phyloP scores from a whole-genome alignment of 2,329 filamentous ascomycete species.

The Chlorencoelia australis region DNA sequence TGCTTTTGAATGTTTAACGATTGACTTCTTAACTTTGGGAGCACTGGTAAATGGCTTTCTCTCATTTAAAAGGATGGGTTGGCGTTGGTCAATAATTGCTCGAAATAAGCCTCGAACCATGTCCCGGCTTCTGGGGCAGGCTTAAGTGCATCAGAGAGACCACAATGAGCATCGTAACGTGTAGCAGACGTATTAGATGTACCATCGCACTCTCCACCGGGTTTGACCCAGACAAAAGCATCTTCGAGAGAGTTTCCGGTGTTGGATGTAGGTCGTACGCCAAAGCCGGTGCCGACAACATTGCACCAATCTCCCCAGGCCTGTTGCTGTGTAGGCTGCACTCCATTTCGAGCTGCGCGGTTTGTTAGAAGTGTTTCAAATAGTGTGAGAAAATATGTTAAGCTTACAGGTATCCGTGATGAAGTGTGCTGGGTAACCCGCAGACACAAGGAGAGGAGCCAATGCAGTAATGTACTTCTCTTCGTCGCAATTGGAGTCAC shows the following conservation, averaged over 20 bases:
- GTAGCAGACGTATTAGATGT: slow-evolving; percentile 31
- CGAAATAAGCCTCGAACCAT: slow-evolving; percentile 51
- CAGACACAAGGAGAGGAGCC: slow-evolving; percentile 35
- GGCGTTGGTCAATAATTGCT: slow-evolving; percentile 44
- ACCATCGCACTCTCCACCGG: slow-evolving; percentile 42
- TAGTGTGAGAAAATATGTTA: background rate
- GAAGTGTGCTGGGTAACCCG: slow-evolving; percentile 43
- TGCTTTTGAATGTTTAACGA: no score
- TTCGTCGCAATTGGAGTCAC: slow-evolving; percentile 43
- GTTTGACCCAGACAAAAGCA: slow-evolving; percentile 64
- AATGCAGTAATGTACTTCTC: slow-evolving; percentile 41
- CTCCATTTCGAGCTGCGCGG: slow-evolving; percentile 44
- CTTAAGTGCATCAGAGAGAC: slow-evolving; percentile 40
- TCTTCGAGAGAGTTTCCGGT: slow-evolving; percentile 50
- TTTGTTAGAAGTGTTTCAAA: slow-evolving; percentile 1
- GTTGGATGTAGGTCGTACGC: slow-evolving; percentile 50
- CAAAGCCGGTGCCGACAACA: slow-evolving; percentile 52
- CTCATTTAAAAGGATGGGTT: slow-evolving; percentile 40
- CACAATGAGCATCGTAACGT: slow-evolving; percentile 43
- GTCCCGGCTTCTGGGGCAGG: slow-evolving; percentile 60
- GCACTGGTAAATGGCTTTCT: no score
- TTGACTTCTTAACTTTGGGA: no score
- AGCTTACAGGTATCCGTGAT: slow-evolving; percentile 41
- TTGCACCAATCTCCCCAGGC: slow-evolving; percentile 62
- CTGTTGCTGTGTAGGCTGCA: slow-evolving; percentile 45